Percentiles rank a stretch among this genome's conserved stretches.
These are phyloP conservation scores for Chlorella ohadii DNA, from an alignment of 139 green algal genomes.

Conservation along the genomic window DNA sequence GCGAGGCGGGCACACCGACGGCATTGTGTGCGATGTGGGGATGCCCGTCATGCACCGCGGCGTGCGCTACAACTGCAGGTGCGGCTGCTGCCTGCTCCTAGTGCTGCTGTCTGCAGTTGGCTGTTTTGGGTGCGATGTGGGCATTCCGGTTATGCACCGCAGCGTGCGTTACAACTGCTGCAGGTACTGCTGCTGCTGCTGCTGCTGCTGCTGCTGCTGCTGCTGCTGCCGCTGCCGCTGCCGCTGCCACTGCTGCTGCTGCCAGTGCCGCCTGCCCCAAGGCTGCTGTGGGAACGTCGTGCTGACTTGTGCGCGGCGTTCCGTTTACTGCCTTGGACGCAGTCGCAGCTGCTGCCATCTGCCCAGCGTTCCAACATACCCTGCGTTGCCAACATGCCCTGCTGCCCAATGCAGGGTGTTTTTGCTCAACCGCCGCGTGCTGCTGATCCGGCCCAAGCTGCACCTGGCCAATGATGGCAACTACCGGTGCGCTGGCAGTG, in stretches of 20 bases:
- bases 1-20: conserved; percentile 65
- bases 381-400: no score
- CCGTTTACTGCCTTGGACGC: no score
- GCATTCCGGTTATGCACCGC: conserved; percentile 89
- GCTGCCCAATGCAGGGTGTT: conserved; percentile 82
- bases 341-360: no score
- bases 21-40: conserved; percentile 92
- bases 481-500: conserved; percentile 69
- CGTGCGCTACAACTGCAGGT: conserved; percentile 96
- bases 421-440: conserved; percentile 79
- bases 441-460: conserved; percentile 96
- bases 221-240: no score
- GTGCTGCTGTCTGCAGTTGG: no score
- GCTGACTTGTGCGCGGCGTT: no score
- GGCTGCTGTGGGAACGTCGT: no score
- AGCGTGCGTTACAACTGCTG: conserved; percentile 96
- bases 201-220: no score
- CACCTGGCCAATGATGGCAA: conserved; percentile 97
- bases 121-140: conserved; percentile 53
- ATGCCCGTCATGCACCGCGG: conserved; percentile 92
- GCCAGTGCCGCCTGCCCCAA: no score
- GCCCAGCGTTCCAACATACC: no score
- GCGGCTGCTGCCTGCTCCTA: conserved; percentile 52
- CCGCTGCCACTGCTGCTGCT: no score
- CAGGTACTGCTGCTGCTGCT: no score